Conservation (phyloP, 306 rosid genomes). For the Sesbania bispinosa region DNA sequence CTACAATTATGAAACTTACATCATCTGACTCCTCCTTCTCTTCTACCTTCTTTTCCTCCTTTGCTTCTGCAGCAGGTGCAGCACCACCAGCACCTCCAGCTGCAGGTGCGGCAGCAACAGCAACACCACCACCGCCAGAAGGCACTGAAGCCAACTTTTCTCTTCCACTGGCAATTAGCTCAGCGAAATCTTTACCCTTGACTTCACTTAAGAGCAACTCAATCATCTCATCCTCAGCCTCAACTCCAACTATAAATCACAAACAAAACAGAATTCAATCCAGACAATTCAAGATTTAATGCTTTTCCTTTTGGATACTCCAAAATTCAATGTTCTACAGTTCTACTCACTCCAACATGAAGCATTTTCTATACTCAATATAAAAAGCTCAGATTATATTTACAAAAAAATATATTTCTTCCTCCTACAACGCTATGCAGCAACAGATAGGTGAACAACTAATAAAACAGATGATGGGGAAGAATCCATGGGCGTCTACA, state of each 20-base stretch:
- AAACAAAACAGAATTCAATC: not conserved
- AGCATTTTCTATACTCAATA: not conserved
- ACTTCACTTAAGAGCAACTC: conserved; percentile 53
- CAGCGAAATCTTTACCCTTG: conserved; percentile 55
- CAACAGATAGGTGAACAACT: not conserved
- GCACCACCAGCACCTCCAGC: conserved; percentile 39
- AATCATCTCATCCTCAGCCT: conserved; percentile 46
- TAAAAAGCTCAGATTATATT: not conserved
- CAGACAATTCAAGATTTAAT: not conserved
- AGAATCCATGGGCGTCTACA: not conserved
- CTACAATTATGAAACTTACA: conserved; percentile 35
- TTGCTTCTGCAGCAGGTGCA: conserved; percentile 57
- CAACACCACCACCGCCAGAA: conserved; percentile 57
- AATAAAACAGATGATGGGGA: not conserved
- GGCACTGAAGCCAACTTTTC: conserved; percentile 70
- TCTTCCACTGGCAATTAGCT: conserved; percentile 66
- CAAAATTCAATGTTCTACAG: not conserved
- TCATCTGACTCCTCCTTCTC: conserved; percentile 80
- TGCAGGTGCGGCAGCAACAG: conserved; percentile 40
- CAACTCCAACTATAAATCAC: conserved; percentile 57
- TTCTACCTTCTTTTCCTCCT: conserved; percentile 77
- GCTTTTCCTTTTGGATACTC: not conserved
- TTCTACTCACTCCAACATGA: not conserved
- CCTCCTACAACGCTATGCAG: not conserved
- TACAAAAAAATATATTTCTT: not conserved